Base-by-base conservation (phyloP, 371 early-diverging fungal species). In the Rhizopus sp. region DNA sequence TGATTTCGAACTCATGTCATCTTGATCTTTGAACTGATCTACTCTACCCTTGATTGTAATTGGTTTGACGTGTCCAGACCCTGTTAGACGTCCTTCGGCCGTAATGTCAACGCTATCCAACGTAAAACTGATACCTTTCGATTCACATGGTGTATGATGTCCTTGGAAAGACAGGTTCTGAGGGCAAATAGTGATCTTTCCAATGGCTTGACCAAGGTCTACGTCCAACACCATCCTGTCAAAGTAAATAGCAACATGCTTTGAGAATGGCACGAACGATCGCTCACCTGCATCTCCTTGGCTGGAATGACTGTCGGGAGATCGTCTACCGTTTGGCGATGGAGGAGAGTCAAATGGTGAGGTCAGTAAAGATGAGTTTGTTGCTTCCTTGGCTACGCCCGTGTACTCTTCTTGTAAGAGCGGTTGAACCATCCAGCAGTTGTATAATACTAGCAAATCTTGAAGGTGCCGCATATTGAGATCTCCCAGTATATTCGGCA, bases 401-500 rank as follows among this genome's bases (percentile, higher is more conserved):
- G 17, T 9, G 7, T 29, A 7, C 29, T 46, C 23, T 46, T 46
- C 29, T 46, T 17, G 8, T 6, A 46, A 9, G 15, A n/a, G 46
- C 5, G 63, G 50, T 9, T 61, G 82, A 33, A 70, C 76, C 53
- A 87, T 69, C 93, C 93, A 93, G 17, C 84, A 76, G 8, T 81
- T 62, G 37, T 85, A 72, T 40, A 93, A 81, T 23, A 87, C 66
- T 53, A 92, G 78, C 37, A 88, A 67, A 59, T 92, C 92, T 64
- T 93, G 92, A 8, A 92, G 73, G 57, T 92, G 90, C 0, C 92
- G 80, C 54, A 92, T 78, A 60, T 93, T 92, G 34, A 92, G 64
- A 53, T 80, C 81, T 12, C 72, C 78, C 0, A 62, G 41, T 9
- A 89, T 72, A 33, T 70, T 55, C 5, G 88, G 84, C 7, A 90